phyloP scores from a whole-genome alignment of 306 rosid genomes.

The Prunus campanulata region DNA sequence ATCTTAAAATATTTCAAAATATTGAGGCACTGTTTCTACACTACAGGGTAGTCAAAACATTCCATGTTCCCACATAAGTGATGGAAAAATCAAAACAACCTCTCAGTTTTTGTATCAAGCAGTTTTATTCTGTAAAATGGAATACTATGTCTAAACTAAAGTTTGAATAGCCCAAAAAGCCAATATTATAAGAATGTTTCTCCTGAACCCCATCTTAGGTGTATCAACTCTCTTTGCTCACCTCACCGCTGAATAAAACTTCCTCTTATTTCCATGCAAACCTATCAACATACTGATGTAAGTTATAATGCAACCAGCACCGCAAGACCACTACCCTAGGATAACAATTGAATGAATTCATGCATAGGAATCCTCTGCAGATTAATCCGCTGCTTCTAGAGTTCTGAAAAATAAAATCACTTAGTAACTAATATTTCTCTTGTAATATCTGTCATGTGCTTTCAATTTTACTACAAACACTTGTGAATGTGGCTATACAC shows the following conservation, averaged over 20 bases:
- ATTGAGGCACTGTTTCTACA: background rate
- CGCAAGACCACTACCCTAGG: constrained; percentile 1
- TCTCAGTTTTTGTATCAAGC: background rate
- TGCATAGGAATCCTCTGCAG: background rate
- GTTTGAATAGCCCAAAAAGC: background rate
- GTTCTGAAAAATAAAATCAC: background rate
- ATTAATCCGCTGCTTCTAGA: background rate
- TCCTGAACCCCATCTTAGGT: background rate
- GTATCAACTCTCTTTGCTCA: background rate
- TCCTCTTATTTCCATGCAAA: background rate
- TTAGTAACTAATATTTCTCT: background rate
- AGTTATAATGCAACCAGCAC: background rate
- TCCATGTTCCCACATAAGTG: background rate
- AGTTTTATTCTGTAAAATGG: background rate
- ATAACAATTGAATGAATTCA: background rate
- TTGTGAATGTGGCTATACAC: background rate
- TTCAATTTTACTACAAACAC: background rate
- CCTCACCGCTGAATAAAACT: background rate
- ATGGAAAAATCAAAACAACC: background rate
- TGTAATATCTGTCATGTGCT: background rate
- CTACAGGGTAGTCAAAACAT: background rate
- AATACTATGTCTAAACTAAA: background rate
- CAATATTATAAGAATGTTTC: background rate
- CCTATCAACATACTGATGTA: background rate
- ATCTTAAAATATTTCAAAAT: background rate